Evolutionary conservation across 352 stramenopile species (phyloP), one percentile per base, ranked within the genome.

Genomic region (Phytophthora palmivora): DNA sequence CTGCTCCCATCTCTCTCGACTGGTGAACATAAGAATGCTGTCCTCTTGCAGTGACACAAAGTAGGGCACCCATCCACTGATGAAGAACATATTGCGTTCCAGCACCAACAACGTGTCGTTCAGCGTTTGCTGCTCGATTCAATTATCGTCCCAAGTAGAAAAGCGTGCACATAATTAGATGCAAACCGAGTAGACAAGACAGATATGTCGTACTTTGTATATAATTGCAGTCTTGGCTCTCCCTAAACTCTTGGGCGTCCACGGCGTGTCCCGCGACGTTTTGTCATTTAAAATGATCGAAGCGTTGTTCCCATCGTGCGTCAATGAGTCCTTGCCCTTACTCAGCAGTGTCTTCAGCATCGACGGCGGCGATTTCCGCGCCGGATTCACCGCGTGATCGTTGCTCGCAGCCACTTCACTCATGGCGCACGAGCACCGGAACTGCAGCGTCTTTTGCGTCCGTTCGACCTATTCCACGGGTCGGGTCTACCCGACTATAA

Each of bases 1-100:
- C 63, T 95, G 87, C 42, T 95, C 87, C 87, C 87, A 95, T 41
- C 81, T 83, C 50, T 95, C 87, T 6, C 87, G 84, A 41, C 65
- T 92, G 32, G 76, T 78, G 63, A 91, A 95, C 49, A 95, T 63
- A 19, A 95, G 69, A 26, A 94, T 75, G 53, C 79, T 78, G 34
- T 95, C 82, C 28, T 92, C 78, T 72, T 95, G 87, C 1, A 95
- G 64, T 9, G 87, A 95, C 4, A 94, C 83, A 64, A 95, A 95
- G 62, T 91, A 91, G 6, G 83, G 57, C 5, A 79, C 72, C 87
- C 87, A 95, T 51, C 88, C 84, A 42, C 54, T 74, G 61, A 93
- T 92, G 60, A 93, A 94, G 54, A 95, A 93, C 24, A 95, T 87
- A 60, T 90, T 91, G 60, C 79, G 82, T 63, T 94, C 83, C 33